Percentiles rank a stretch among this genome's conserved stretches.
Conservation (phyloP, 306 rosid species). For the Prinsepia uniflora region DNA sequence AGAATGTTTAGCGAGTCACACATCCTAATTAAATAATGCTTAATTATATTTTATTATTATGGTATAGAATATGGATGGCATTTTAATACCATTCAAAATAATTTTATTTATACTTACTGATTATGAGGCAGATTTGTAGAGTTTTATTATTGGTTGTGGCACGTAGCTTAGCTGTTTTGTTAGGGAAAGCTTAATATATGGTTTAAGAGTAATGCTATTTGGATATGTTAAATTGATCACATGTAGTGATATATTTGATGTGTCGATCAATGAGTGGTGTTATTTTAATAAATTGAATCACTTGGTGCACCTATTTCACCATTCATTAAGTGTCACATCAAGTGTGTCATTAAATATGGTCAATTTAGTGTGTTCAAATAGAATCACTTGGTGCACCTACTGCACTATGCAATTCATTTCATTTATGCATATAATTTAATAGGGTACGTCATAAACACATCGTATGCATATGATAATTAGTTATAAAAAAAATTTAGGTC, state of each 20-base stretch:
- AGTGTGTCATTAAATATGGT: too few relatives aligned
- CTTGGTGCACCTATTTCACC: too few relatives aligned
- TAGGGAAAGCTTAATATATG: neutral
- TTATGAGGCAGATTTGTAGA: neutral
- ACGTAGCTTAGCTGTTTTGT: conserved; percentile 27
- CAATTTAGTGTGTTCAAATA: too few relatives aligned
- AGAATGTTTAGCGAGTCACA: conserved; percentile 36
- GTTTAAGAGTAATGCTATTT: too few relatives aligned
- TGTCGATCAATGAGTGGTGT: too few relatives aligned
- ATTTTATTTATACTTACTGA: too few relatives aligned
- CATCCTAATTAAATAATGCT: conserved; percentile 27
- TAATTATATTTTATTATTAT: neutral
- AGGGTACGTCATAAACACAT: conserved; percentile 23
- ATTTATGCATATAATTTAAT: neutral
- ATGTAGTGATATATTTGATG: too few relatives aligned
- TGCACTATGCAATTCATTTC: conserved; percentile 8
- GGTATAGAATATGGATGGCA: conserved; percentile 11
- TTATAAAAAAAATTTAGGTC: neutral
- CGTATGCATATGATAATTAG: conserved; percentile 11
- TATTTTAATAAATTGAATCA: too few relatives aligned
- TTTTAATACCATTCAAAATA: too few relatives aligned
- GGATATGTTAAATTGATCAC: too few relatives aligned
- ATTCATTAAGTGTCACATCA: too few relatives aligned
- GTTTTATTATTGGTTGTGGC: conserved; percentile 9
- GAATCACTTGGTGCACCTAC: too few relatives aligned